Conservation (phyloP, 2,329 filamentous ascomycete genomes). For the Hysterium pulicare region DNA sequence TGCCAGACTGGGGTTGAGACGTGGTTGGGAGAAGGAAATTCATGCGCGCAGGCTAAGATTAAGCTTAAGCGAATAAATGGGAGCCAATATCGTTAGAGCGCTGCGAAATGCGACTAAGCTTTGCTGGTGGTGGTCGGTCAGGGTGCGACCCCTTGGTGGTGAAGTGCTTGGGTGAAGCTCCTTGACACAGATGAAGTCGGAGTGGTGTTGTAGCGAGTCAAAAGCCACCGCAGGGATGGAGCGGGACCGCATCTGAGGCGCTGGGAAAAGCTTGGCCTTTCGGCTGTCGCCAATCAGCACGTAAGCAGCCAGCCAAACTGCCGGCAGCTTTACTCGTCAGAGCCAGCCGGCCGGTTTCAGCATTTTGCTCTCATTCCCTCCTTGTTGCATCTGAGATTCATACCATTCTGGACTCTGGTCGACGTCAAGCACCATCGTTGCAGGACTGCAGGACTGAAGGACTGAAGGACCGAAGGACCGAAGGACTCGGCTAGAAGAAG, state of each 20-base stretch:
- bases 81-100: not conserved
- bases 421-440: no score
- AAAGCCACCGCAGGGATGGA: not conserved
- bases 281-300: not conserved
- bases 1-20: slow-evolving; percentile 1
- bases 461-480: no score
- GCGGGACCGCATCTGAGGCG: not conserved
- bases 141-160: not conserved
- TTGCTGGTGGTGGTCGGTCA: not conserved
- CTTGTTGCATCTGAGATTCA: not conserved
- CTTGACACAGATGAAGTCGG: slow-evolving; percentile 4
- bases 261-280: not conserved
- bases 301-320: no score
- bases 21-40: not conserved
- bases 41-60: not conserved
- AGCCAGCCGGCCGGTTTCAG: not conserved
- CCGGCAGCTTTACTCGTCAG: no score
- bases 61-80: not conserved
- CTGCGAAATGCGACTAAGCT: no score
- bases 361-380: not conserved
- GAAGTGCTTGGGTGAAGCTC: not conserved
- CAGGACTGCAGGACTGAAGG: no score
- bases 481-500: no score
- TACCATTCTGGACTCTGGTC: no score
- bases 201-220: not conserved